Evolutionary conservation across 129 eudicot genomes (phyloP).

Genomic region (Arctium lappa): DNA sequence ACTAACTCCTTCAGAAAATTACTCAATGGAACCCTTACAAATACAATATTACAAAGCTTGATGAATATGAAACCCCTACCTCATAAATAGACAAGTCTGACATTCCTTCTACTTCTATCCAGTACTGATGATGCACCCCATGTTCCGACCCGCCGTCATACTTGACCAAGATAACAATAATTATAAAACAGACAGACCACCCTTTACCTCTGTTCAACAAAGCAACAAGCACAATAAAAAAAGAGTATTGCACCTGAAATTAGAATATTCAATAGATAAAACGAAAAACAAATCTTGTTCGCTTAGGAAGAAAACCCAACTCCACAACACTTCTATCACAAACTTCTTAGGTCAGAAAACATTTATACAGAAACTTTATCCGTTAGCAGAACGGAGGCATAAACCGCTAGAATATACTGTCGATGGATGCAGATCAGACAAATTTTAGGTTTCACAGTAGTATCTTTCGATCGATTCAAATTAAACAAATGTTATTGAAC

Average conservation of each 20-base stretch:
- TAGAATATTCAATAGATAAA: neutral
- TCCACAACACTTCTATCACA: neutral
- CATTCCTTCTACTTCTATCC: constrained; percentile 73
- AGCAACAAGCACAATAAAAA: constrained; percentile 12
- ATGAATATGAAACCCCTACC: constrained; percentile 38
- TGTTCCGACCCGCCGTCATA: constrained; percentile 40
- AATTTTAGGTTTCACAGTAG: neutral
- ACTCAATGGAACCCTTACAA: neutral
- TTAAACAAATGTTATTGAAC: neutral
- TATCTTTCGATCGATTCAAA: constrained; percentile 1
- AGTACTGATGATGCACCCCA: constrained; percentile 35
- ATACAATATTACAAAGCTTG: neutral
- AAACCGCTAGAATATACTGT: neutral
- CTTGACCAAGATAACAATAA: constrained; percentile 17
- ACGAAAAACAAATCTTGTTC: neutral
- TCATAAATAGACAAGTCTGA: constrained; percentile 66
- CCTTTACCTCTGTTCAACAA: constrained; percentile 27
- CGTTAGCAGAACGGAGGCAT: neutral
- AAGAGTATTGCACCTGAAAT: constrained; percentile 23
- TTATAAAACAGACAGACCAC: neutral
- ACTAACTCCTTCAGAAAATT: neutral
- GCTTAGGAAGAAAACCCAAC: neutral
- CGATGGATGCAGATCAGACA: neutral
- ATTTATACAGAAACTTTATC: neutral
- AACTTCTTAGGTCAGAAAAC: neutral